These are phyloP conservation scores for Ascosphaera apis DNA, from an alignment of 2,329 filamentous ascomycete genomes.

Conservation along the genomic window DNA sequence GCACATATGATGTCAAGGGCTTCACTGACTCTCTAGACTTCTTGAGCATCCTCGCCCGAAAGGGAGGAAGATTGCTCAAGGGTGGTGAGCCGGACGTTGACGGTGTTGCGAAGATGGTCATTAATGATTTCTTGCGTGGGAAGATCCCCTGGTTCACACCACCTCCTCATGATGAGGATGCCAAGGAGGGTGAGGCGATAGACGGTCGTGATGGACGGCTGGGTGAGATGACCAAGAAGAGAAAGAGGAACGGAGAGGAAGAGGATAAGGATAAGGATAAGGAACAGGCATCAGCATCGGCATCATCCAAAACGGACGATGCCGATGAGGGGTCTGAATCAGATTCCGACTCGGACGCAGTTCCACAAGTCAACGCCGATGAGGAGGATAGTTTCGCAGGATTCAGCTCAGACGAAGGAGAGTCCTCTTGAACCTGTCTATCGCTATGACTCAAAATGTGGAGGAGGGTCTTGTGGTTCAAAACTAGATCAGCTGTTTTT, in stretches of 20 bases:
- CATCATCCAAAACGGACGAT: slow-evolving; percentile 7
- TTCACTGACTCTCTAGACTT: slow-evolving; percentile 62
- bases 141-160: slow-evolving; percentile 94
- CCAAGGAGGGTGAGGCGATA: slow-evolving; percentile 25
- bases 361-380: slow-evolving; percentile 18
- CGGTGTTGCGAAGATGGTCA: slow-evolving; percentile 84
- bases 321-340: slow-evolving; percentile 14
- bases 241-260: slow-evolving; percentile 41
- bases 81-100: slow-evolving; percentile 91
- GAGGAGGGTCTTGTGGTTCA: too few species aligned
- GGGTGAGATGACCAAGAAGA: slow-evolving; percentile 58
- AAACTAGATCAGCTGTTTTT: too few species aligned
- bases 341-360: slow-evolving; percentile 15
- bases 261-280: slow-evolving; percentile 11
- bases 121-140: slow-evolving; percentile 88
- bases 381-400: slow-evolving; percentile 22
- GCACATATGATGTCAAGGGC: slow-evolving; percentile 72
- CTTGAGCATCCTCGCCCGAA: slow-evolving; percentile 65
- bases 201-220: slow-evolving; percentile 54
- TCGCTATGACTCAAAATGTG: too few species aligned
- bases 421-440: slow-evolving; percentile 4
- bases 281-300: slow-evolving; percentile 9
- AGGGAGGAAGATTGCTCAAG: slow-evolving; percentile 64
- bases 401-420: slow-evolving; percentile 20
- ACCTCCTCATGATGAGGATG: slow-evolving; percentile 35